A percentile compares a stretch with the other conserved stretches of the same genome.
Conservation (phyloP, 352 stramenopile species). For the Elongisporangium prolatum region DNA sequence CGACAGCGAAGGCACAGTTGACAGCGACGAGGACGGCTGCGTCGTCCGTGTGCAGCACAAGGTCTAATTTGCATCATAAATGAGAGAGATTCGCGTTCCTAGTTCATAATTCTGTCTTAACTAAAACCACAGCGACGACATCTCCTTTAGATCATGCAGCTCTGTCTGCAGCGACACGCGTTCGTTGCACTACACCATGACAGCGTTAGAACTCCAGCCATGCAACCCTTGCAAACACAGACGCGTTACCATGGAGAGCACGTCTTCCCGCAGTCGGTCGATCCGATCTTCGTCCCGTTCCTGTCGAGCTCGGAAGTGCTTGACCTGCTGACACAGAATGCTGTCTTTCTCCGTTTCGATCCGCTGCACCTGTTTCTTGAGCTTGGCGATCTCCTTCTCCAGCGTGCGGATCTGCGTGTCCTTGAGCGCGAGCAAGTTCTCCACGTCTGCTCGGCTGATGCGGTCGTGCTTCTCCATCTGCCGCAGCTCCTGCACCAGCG, state of each 20-base stretch:
- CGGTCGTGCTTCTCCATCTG: slow-evolving; percentile 31
- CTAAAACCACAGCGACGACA: slow-evolving; percentile 46
- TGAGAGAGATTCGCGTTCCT: neutral
- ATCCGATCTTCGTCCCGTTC: slow-evolving; percentile 50
- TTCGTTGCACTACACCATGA: slow-evolving; percentile 40
- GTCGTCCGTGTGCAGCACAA: slow-evolving; percentile 9
- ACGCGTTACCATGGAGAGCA: slow-evolving; percentile 41
- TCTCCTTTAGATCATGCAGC: slow-evolving; percentile 50
- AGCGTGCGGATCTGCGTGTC: slow-evolving; percentile 52
- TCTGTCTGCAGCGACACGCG: slow-evolving; percentile 48
- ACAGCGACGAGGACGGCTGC: slow-evolving; percentile 20
- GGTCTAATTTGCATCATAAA: slow-evolving; percentile 1
- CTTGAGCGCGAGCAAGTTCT: slow-evolving; percentile 46
- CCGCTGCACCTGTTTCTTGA: slow-evolving; percentile 35
- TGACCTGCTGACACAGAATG: slow-evolving; percentile 45
- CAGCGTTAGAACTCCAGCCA: neutral
- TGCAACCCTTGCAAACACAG: neutral
- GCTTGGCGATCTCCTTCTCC: slow-evolving; percentile 45
- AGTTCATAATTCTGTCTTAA: neutral
- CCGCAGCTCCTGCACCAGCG: slow-evolving; percentile 45
- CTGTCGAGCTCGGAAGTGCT: slow-evolving; percentile 33
- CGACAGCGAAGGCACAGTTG: slow-evolving; percentile 19
- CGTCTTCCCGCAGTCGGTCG: slow-evolving; percentile 44
- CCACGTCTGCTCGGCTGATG: slow-evolving; percentile 28
- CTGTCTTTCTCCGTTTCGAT: slow-evolving; percentile 52